Conservation (phyloP, 2,329 filamentous ascomycete genomes). For the Chrysoporthe austroafricana region DNA sequence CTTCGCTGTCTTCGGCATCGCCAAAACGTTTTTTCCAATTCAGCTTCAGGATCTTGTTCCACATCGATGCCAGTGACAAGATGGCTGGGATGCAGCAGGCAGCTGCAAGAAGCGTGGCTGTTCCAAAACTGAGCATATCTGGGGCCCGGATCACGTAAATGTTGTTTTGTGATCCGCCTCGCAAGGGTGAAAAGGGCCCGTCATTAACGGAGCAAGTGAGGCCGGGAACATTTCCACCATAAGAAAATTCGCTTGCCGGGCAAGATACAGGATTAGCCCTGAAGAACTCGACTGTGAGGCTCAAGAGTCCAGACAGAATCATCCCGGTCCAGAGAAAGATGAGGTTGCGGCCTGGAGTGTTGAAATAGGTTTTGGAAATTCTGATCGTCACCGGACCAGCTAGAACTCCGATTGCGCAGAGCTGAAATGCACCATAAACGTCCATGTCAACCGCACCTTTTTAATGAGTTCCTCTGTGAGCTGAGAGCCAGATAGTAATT, state of each 20-base stretch:
- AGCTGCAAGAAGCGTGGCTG: slow-evolving; percentile 63
- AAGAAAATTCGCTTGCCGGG: slow-evolving; percentile 46
- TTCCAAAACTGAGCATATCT: slow-evolving; percentile 57
- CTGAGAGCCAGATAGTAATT: too few relatives aligned
- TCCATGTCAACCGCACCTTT: slow-evolving; percentile 67
- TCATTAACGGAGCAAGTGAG: slow-evolving; percentile 49
- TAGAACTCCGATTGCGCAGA: slow-evolving; percentile 68
- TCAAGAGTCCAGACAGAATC: slow-evolving; percentile 62
- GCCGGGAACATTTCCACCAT: slow-evolving; percentile 47
- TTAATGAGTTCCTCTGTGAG: slow-evolving; percentile 35
- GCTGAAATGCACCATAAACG: slow-evolving; percentile 68
- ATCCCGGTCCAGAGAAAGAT: slow-evolving; percentile 70
- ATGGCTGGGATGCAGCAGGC: slow-evolving; percentile 69
- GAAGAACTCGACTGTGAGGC: slow-evolving; percentile 68
- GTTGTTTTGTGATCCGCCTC: slow-evolving; percentile 58
- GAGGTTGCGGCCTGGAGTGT: slow-evolving; percentile 64
- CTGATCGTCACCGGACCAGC: slow-evolving; percentile 66
- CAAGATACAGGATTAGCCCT: slow-evolving; percentile 53
- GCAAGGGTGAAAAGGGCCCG: slow-evolving; percentile 59
- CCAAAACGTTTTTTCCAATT: slow-evolving; percentile 59
- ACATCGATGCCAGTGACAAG: slow-evolving; percentile 63
- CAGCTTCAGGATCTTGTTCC: slow-evolving; percentile 65
- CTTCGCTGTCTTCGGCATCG: slow-evolving; percentile 34
- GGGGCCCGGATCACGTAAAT: slow-evolving; percentile 67
- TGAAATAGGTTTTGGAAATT: slow-evolving; percentile 66